Evolutionary conservation across 1,139 yeast genomes (phyloP).

Genomic region (Yamadazyma triangularis): DNA sequence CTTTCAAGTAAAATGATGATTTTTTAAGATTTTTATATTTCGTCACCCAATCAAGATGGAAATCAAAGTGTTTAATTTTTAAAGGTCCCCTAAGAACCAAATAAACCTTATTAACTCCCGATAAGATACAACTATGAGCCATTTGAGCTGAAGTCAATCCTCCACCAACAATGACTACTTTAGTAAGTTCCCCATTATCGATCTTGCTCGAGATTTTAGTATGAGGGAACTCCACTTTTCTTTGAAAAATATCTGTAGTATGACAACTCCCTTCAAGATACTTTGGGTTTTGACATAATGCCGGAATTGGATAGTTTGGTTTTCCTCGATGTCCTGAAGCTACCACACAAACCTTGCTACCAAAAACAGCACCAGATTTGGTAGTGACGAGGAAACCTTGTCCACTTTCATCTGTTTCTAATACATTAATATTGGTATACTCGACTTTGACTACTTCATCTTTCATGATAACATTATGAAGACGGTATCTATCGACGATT

Average conservation of each 20-base stretch:
- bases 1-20: constrained; percentile 40
- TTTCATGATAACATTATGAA: constrained; percentile 25
- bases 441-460: constrained; percentile 31
- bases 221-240: constrained; percentile 20
- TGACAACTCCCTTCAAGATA: constrained; percentile 36
- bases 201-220: too few relatives aligned
- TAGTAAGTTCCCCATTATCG: too few relatives aligned
- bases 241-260: constrained; percentile 36
- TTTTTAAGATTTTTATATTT: constrained; percentile 42
- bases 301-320: constrained; percentile 30
- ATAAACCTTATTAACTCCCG: constrained; percentile 26
- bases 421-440: constrained; percentile 22
- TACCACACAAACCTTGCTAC: constrained; percentile 33
- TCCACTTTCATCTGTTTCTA: constrained; percentile 21
- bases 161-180: constrained; percentile 42
- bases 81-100: constrained; percentile 36
- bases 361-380: constrained; percentile 21
- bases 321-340: constrained; percentile 42
- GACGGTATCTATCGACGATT: constrained; percentile 28
- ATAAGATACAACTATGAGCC: constrained; percentile 33
- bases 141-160: constrained; percentile 48
- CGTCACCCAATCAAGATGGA: constrained; percentile 51
- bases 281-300: constrained; percentile 14
- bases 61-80: constrained; percentile 47
- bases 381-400: constrained; percentile 28